Base-by-base conservation (phyloP, 345 rosid species). In the Anastatica hierochuntica region DNA sequence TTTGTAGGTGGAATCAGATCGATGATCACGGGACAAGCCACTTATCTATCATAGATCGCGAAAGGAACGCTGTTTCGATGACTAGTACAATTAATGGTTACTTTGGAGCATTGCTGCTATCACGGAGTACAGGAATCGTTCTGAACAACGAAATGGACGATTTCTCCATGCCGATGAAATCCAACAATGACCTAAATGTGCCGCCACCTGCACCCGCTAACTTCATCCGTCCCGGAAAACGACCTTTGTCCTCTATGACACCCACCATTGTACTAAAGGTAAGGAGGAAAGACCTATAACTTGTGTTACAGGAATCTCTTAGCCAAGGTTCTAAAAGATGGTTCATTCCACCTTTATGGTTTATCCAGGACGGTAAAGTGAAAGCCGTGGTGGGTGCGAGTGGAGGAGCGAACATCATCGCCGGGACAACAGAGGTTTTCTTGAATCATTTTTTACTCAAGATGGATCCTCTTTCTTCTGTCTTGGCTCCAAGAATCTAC, bases 121-220 rank as follows among this genome's bases (percentile, higher is more conserved):
- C 88, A 19, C 75, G 74, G 0, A 71, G 73, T 31, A 79, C 88
- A 0, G 88, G 92, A 13, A 75, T 81, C 1, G 64, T 84, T 42
- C 60, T 81, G 12, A 79, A 84, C 72, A 80, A 84, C 16, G 77
- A 84, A 62, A 84, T 84, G 92, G 83, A 75, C 15, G 85, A 79
- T 58, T 84, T 81, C 71, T 77, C 85, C 10, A 70, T 72, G 23
- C 81, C 84, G 0, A 19, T 3, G 14, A 59, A 59, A 14, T 13
- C 17, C 0, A 23, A 48, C 4, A 12, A 8, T 11, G 14, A 53
- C 8, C 19, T 4, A 6, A 20, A 65, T 41, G 37, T 54, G 17
- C 58, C 73, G 4, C 85, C 76, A 0, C 81, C 81, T 1, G 77
- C 94, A 11, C 81, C 73, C 1, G 20, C 74, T 55, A 84, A 84